Base-by-base conservation (phyloP, 2,329 filamentous ascomycete species). In the Tolypocladium guangdongense region DNA sequence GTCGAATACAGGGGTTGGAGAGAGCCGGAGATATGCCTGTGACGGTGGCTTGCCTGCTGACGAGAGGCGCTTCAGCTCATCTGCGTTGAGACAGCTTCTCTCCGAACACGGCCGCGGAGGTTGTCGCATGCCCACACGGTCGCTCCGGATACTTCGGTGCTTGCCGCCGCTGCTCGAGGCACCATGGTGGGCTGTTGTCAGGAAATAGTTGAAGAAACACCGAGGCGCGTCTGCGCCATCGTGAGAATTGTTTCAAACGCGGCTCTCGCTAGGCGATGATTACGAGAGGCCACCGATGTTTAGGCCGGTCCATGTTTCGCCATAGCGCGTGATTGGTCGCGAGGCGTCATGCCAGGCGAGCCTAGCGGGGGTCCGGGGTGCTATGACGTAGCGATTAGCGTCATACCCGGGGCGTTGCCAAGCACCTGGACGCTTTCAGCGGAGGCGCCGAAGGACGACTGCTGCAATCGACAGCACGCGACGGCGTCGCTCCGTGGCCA, bases 381-480 rank as follows among this genome's bases (percentile, higher is more conserved):
- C 46, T 16, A 53, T 53, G 46, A 53, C 51, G 51, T 52, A 52
- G 27, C n/a, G n/a, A 22, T 8, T 24, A 37, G 51, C 51, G 45
- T 52, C 51, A 52, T 49, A 37, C 33, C 24, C 27, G 33, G 24
- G 41, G 41, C 41, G 41, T 30, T 30, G 41, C 41, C 39, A 43
- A 43, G 16, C 24, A 30, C 41, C 39, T 7, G 14, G 24, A n/a
- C 41, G 14, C 41, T 20, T 43, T 8, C 22, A 27, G 38, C 35
- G 35, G 18, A 39, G 20, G 7, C n/a, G 37, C 37, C 4, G 37
- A 39, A 18, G 16, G 36, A 1, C 7, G 3, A n/a, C n/a, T n/a
- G 38, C 38, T 20, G 38, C 20, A 22, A 7, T 22, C 38, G 38
- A 22, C 38, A 16, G 39, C 20, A 24, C 38, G 12, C 38, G 11